phyloP scores from a whole-genome alignment of 148 eudicot genomes.

The Silene latifolia region DNA sequence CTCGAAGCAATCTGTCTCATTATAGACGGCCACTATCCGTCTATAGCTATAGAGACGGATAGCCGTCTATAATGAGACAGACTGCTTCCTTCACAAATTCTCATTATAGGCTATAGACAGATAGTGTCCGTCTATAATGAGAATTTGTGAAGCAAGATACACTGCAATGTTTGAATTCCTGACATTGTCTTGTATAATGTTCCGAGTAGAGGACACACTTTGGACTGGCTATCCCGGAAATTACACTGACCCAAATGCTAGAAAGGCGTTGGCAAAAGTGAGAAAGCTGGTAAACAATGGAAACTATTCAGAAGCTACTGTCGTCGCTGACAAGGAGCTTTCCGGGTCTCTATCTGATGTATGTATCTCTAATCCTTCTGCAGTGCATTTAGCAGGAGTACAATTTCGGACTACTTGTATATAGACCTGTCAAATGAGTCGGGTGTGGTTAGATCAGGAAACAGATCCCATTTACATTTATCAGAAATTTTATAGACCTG shows the following conservation, averaged over 20 bases:
- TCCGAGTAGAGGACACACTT: conserved; percentile 66
- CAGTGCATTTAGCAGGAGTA: neutral
- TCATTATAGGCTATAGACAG: no score
- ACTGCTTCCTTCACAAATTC: no score
- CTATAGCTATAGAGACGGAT: no score
- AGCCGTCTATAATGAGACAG: no score
- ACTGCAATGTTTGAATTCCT: neutral
- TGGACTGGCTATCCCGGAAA: conserved; percentile 78
- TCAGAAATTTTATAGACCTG: no score
- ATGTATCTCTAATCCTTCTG: conserved; percentile 20
- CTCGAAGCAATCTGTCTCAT: no score
- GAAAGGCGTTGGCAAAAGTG: conserved; percentile 43
- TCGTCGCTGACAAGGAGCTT: conserved; percentile 46
- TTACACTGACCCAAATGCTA: conserved; percentile 54
- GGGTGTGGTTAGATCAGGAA: no score
- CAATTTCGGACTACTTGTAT: neutral
- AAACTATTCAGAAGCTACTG: conserved; percentile 64
- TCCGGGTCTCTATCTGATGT: conserved; percentile 50
- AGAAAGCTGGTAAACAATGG: conserved; percentile 67
- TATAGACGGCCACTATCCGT: no score
- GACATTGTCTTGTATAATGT: neutral
- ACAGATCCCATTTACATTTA: no score
- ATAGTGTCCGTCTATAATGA: no score
- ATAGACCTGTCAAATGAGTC: no score
- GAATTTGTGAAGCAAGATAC: no score